Evolutionary conservation across 2,329 filamentous ascomycete species (phyloP).

Genomic region (Neofusicoccum cordaticola): DNA sequence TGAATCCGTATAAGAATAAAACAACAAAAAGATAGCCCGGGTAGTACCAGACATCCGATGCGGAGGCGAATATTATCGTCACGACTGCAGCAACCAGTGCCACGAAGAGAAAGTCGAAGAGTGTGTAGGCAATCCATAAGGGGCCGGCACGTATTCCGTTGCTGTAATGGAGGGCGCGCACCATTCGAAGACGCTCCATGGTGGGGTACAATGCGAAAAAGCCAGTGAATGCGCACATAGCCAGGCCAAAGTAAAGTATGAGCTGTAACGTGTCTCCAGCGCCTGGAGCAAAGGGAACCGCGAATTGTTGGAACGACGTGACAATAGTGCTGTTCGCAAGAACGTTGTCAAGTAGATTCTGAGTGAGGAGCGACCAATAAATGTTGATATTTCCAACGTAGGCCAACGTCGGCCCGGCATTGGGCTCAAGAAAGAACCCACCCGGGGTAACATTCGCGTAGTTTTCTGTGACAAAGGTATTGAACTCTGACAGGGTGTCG

Average conservation of each 20-base stretch:
- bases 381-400: constrained; percentile 67
- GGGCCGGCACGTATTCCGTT: constrained; percentile 82
- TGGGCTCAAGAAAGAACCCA: constrained; percentile 73
- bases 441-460: constrained; percentile 70
- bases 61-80: constrained; percentile 65
- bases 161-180: constrained; percentile 83
- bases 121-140: constrained; percentile 78
- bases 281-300: constrained; percentile 66
- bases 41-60: constrained; percentile 69
- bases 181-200: constrained; percentile 73
- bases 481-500: constrained; percentile 66
- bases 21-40: constrained; percentile 79
- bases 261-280: constrained; percentile 74
- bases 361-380: constrained; percentile 66
- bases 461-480: constrained; percentile 59
- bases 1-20: constrained; percentile 76
- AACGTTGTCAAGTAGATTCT: constrained; percentile 87
- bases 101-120: constrained; percentile 77
- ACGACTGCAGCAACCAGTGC: constrained; percentile 64
- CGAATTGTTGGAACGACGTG: constrained; percentile 72
- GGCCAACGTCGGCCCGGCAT: constrained; percentile 61
- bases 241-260: constrained; percentile 77
- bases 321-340: constrained; percentile 67
- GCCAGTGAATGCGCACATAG: constrained; percentile 73
- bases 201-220: constrained; percentile 90